Conservation (phyloP, 2,329 filamentous ascomycete genomes). For the Aspergillus versicolor region DNA sequence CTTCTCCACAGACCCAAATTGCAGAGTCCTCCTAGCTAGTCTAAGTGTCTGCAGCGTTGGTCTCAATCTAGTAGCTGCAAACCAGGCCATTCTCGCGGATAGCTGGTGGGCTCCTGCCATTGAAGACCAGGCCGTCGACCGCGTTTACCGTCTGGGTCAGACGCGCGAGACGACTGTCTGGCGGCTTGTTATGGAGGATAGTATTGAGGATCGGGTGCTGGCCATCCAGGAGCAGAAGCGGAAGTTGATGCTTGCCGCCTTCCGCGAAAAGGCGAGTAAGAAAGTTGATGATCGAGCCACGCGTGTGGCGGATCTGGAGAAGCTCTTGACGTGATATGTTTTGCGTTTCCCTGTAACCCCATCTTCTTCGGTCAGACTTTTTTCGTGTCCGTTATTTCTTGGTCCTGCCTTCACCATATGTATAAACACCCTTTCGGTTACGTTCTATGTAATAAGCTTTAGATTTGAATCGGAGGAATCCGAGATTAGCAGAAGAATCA, state of each 20-base stretch:
- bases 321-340: constrained; percentile 28
- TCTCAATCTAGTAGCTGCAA: constrained; percentile 80
- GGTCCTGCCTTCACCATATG: background rate
- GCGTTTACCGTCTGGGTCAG: constrained; percentile 83
- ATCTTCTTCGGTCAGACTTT: no score
- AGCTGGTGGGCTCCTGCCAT: constrained; percentile 93
- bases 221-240: constrained; percentile 77
- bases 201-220: constrained; percentile 78
- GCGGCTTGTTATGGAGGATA: constrained; percentile 75
- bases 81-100: constrained; percentile 80
- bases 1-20: constrained; percentile 66
- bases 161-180: constrained; percentile 76
- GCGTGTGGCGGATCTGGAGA: constrained; percentile 51
- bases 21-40: constrained; percentile 76
- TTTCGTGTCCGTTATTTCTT: background rate
- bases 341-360: background rate
- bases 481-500: background rate
- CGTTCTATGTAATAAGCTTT: background rate
- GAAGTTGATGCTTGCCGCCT: constrained; percentile 72
- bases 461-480: background rate
- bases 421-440: background rate
- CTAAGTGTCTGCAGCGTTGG: constrained; percentile 81
- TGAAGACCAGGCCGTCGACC: constrained; percentile 86
- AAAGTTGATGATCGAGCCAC: constrained; percentile 56
- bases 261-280: constrained; percentile 67